phyloP scores from a whole-genome alignment of 352 stramenopile genomes.

The Blastocystis sp. region DNA sequence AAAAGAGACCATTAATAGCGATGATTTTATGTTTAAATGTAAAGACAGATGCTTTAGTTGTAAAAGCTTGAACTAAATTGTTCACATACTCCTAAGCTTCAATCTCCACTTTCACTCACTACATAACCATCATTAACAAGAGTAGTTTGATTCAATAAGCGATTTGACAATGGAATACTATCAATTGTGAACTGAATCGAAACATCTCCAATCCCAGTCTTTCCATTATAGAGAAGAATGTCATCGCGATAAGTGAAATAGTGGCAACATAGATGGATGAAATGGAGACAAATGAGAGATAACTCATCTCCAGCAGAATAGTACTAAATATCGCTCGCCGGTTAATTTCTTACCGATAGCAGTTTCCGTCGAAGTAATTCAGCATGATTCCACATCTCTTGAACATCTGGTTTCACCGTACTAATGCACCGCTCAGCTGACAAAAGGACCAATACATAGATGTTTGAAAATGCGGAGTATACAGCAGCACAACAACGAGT shows the following conservation, averaged over 20 bases:
- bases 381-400: background rate
- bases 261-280: constrained; percentile 32
- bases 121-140: constrained; percentile 22
- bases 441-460: constrained; percentile 34
- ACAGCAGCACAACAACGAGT: background rate
- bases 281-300: constrained; percentile 53
- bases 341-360: background rate
- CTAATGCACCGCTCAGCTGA: background rate
- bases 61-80: constrained; percentile 2
- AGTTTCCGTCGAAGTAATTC: background rate
- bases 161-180: background rate
- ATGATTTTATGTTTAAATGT: constrained; percentile 24
- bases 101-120: background rate
- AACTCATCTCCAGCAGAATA: background rate
- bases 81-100: background rate
- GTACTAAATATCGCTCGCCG: background rate
- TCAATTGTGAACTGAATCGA: constrained; percentile 41
- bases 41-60: background rate
- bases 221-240: background rate
- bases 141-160: background rate
- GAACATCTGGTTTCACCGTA: background rate
- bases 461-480: constrained; percentile 25
- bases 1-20: constrained; percentile 32
- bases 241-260: constrained; percentile 54
- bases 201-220: background rate